Percentiles rank a stretch among this genome's conserved stretches.
These are phyloP conservation scores for Saturnispora gosingensis DNA, from an alignment of 805 yeast genomes.

Conservation along the genomic window DNA sequence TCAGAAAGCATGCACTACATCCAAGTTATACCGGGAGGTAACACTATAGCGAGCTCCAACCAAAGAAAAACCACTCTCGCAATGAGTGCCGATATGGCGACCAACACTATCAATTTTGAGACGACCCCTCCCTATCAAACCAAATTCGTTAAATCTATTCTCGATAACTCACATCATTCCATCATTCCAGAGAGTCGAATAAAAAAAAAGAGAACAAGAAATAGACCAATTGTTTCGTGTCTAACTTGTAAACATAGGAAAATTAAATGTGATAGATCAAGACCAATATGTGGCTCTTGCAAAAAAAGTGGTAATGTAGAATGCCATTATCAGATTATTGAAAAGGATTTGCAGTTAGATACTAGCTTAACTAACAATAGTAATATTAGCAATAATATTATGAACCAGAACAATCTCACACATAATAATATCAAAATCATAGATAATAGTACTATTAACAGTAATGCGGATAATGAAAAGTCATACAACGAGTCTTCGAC, in stretches of 20 bases:
- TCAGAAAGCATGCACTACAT: not conserved
- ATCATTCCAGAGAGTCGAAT: not conserved
- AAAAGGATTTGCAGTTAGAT: not conserved
- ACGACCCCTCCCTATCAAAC: not conserved
- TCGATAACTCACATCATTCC: not conserved
- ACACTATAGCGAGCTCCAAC: not conserved
- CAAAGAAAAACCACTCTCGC: not conserved
- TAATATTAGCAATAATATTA: not conserved
- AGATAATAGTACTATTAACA: not conserved
- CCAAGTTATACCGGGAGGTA: not conserved
- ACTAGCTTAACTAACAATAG: not conserved
- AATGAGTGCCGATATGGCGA: not conserved
- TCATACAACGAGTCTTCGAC: not conserved
- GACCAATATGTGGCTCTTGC: constrained; percentile 30
- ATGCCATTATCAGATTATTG: constrained; percentile 6
- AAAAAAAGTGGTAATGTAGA: constrained; percentile 1
- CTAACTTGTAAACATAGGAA: constrained; percentile 38
- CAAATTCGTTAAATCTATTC: not conserved
- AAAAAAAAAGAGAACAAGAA: constrained; percentile 28
- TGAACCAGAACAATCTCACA: not conserved
- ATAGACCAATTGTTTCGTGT: constrained; percentile 37
- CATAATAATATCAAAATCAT: too few relatives aligned
- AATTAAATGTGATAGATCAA: constrained; percentile 33
- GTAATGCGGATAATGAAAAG: not conserved
- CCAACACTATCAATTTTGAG: not conserved